These are phyloP conservation scores for Aspergillus conjunctus DNA, from an alignment of 495 filamentous ascomycete genomes.

Conservation along the genomic window DNA sequence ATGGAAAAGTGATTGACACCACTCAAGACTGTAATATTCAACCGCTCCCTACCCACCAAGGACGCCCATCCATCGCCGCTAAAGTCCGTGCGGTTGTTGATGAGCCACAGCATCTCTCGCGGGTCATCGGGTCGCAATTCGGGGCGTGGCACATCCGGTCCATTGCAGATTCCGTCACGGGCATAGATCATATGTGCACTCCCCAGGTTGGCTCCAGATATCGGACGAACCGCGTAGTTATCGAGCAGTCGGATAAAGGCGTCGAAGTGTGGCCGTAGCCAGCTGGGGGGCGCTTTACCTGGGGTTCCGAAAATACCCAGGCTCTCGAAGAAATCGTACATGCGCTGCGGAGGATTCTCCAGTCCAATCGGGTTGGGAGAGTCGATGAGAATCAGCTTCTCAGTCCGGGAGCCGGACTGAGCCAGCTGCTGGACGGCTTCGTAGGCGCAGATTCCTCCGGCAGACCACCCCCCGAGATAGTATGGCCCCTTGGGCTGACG, in stretches of 20 bases:
- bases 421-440: constrained; percentile 34
- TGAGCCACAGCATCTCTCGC: constrained; percentile 8
- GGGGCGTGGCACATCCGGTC: neutral
- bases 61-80: constrained; percentile 5
- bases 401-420: constrained; percentile 23
- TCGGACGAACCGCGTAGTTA: neutral
- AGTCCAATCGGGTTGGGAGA: constrained; percentile 35
- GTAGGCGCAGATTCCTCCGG: constrained; percentile 48
- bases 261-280: constrained; percentile 40
- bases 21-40: neutral
- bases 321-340: constrained; percentile 40
- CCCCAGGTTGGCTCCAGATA: neutral
- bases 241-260: constrained; percentile 22
- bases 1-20: constrained; percentile 15
- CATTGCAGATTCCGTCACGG: constrained; percentile 1
- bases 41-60: neutral
- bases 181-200: constrained; percentile 1
- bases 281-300: constrained; percentile 30
- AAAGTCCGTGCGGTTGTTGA: constrained; percentile 5
- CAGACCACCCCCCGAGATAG: constrained; percentile 47
- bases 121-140: neutral
- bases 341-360: constrained; percentile 32
- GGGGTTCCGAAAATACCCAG: constrained; percentile 36
- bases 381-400: constrained; percentile 37
- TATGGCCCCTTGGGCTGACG: constrained; percentile 12